Evolutionary conservation across 352 stramenopile genomes (phyloP).

Genomic region (Bremia lactucae): DNA sequence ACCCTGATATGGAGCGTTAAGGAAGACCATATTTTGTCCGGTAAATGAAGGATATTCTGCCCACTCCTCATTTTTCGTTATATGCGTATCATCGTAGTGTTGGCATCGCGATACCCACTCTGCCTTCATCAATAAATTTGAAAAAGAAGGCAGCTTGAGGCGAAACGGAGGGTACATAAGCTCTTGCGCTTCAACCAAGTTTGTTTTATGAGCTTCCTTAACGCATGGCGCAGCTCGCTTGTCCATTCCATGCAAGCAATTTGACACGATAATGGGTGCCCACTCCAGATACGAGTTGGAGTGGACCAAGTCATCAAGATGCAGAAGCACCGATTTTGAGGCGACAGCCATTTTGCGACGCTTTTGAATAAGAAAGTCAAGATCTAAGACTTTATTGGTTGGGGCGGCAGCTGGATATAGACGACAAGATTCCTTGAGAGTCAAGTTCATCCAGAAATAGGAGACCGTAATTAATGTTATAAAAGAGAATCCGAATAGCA

Average conservation of each 20-base stretch:
- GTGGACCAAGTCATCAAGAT: constrained; percentile 13
- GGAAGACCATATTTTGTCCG: constrained; percentile 20
- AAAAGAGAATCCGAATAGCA: no score
- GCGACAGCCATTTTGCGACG: constrained; percentile 1
- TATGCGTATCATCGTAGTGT: constrained; percentile 13
- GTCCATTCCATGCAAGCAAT: constrained; percentile 21
- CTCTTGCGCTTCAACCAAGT: constrained; percentile 19
- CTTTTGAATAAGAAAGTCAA: constrained; percentile 4
- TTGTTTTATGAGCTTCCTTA: constrained; percentile 11
- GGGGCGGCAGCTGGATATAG: no score
- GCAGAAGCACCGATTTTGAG: constrained; percentile 4
- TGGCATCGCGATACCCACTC: constrained; percentile 12
- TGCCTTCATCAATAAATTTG: not conserved
- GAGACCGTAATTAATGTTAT: no score
- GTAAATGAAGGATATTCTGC: constrained; percentile 12
- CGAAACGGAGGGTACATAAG: constrained; percentile 18
- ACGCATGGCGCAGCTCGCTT: constrained; percentile 11
- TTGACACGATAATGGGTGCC: constrained; percentile 16
- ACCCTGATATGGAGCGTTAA: constrained; percentile 12
- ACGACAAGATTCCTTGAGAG: no score
- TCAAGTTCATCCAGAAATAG: no score
- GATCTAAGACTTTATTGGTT: not conserved
- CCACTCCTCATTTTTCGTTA: constrained; percentile 15
- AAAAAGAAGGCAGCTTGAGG: constrained; percentile 11
- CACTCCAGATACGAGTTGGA: constrained; percentile 17